Base-by-base conservation (phyloP, 371 early-diverging fungal species). In the Mortierella sp. region DNA sequence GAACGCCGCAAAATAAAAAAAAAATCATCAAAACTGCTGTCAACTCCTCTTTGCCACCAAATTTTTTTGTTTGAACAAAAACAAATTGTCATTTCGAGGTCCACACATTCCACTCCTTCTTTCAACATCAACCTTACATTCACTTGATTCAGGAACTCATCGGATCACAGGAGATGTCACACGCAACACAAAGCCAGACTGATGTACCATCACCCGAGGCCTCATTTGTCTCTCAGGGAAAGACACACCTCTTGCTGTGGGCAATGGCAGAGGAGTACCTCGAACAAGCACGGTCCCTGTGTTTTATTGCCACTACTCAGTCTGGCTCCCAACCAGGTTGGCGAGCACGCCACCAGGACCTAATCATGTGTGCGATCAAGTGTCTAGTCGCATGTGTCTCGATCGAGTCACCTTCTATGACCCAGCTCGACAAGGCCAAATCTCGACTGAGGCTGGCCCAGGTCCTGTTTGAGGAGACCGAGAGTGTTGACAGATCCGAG, bases 381-480 rank as follows among this genome's bases (percentile, higher is more conserved):
- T 80, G 83, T 44, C 71, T 86, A 29, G 78, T 80, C 4, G 87
- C 87, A 46, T 79, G 72, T 43, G 41, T 73, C 4, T 58, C 87
- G 3, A n/a, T 77, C 2, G 80, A 77, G 12, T 77, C 80, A 1
- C 87, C 72, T 3, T 56, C 80, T 5, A 82, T 86, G 80, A 86
- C 82, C 3, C 87, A 86, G 80, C 54, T 86, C 65, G 87, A 86
- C 71, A 79, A 75, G 68, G 87, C 83, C n/a, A 86, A 86, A 71
- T 48, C 87, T 1, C 72, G 87, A 16, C 65, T 82, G 5, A 75
- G 87, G 5, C 74, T 86, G 21, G 87, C 87, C 2, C 87, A 82
- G 76, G 58, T 86, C 43, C 43, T 86, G 60, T 86, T 80, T 56
- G 87, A 86, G 46, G 87, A 86, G 75, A 82, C 83, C 0, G 87